Base-by-base conservation (phyloP, 306 rosid species). In the Ziziphus jujuba region DNA sequence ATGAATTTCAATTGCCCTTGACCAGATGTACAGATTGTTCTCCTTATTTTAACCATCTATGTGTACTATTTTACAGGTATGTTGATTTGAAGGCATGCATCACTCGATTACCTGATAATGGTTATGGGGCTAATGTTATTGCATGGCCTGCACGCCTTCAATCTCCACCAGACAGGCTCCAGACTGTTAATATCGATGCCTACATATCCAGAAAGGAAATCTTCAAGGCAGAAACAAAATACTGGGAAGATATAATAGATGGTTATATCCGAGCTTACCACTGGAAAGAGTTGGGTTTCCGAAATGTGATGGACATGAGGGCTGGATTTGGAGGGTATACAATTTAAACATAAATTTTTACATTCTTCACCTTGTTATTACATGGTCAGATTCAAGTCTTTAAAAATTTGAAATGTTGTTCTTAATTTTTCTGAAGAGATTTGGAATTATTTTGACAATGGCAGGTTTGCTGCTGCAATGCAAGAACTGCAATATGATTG, bases 321-420 rank as follows among this genome's bases (percentile, higher is more conserved):
- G 98, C 97, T 53, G 90, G 96, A 77, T 92, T 82, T 73, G 98
- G 97, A 72, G 98, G 98, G 98, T 89, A 90, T 48, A 63, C 21
- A 33, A 36, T 63, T 34, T 12, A 51, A 69, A 45, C 70, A 31
- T 49, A 17, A 50, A 22, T 17, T 47, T 49, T 69, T 50, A 33
- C 33, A 48, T 36, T 22, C 10, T 36, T 36, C 71, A 47, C 7
- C 14, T 20, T 66, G 20, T 33, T 38, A 20, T 56, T 36, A 45
- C 52, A 33, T 51, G 1, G 47, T 40, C 15, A 28, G 48, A 52
- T 34, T 35, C 33, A 53, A 35, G 48, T 25, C 51, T 72, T 45
- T 62, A 3, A n/a, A 55, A 52, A 58, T 62, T 50, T 54, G 6
- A 52, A 20, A 53, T 48, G 43, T 69, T 60, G 40, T 63, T 64